phyloP scores from a whole-genome alignment of 1,284 basidiomycete species.

The Phellopilus nigrolimitatus region DNA sequence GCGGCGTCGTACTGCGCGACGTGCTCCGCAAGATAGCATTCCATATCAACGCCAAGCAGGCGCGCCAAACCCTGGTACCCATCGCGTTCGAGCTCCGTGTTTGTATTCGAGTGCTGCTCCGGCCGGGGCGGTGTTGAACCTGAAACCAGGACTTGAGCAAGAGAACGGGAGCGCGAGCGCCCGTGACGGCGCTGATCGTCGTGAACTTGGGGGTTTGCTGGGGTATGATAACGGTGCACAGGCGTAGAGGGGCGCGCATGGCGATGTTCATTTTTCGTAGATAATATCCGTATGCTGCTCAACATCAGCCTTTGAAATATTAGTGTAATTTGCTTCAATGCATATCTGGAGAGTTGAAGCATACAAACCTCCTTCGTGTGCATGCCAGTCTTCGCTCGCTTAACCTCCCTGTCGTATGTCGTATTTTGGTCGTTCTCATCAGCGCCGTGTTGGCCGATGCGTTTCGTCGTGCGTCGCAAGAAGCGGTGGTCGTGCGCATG shows the following conservation, averaged over 20 bases:
- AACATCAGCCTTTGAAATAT: not conserved
- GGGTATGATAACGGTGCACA: not conserved
- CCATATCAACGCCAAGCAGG: slow-evolving; percentile 19
- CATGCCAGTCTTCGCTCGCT: slow-evolving; percentile 12
- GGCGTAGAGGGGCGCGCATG: not conserved
- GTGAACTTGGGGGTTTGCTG: not conserved
- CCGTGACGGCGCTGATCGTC: not conserved
- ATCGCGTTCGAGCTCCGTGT: not conserved
- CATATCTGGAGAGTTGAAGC: not conserved
- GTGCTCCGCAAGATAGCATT: slow-evolving; percentile 17
- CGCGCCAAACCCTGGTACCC: slow-evolving; percentile 11
- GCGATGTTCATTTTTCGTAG: slow-evolving; percentile 6
- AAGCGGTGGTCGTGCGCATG: slow-evolving; percentile 4
- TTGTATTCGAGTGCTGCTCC: not conserved
- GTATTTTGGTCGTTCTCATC: slow-evolving; percentile 4
- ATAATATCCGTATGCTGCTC: not conserved
- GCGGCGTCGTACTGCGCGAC: slow-evolving; percentile 21
- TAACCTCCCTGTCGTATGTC: slow-evolving; percentile 2
- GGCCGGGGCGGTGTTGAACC: not conserved
- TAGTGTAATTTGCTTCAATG: not conserved
- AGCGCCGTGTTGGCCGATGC: slow-evolving; percentile 6
- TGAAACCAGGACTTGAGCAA: not conserved
- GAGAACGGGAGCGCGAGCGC: not conserved
- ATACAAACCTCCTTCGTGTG: slow-evolving; percentile 11
- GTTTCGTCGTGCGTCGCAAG: slow-evolving; percentile 13